phyloP scores from a whole-genome alignment of 306 rosid genomes.

The Gynostemma pentaphyllum region DNA sequence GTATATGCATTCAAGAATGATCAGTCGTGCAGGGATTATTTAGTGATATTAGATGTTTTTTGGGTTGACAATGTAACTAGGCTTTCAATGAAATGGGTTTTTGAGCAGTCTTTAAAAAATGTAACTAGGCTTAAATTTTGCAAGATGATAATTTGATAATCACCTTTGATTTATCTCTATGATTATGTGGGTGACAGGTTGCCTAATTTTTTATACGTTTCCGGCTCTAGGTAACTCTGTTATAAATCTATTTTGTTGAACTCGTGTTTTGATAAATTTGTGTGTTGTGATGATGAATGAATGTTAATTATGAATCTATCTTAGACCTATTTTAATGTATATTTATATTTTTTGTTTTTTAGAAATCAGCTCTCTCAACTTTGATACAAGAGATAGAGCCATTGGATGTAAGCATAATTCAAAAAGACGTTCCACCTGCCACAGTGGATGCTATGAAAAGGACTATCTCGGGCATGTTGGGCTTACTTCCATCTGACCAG shows the following conservation, averaged over 20 bases:
- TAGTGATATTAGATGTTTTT: not conserved
- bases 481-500: conserved; percentile 85
- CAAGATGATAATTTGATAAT: too few relatives aligned
- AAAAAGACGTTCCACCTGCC: conserved; percentile 76
- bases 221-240: too few relatives aligned
- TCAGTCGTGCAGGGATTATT: not conserved
- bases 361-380: conserved; percentile 62
- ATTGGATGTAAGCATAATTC: conserved; percentile 67
- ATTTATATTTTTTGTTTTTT: not conserved
- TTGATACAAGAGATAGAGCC: conserved; percentile 90
- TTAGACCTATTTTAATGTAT: not conserved
- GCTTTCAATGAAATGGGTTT: too few relatives aligned
- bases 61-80: not conserved
- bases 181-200: too few relatives aligned
- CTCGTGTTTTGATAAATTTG: too few relatives aligned
- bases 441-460: conserved; percentile 94
- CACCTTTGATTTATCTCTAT: too few relatives aligned
- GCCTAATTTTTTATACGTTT: too few relatives aligned
- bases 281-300: too few relatives aligned
- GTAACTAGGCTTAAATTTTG: not conserved
- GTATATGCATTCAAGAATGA: not conserved
- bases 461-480: conserved; percentile 91
- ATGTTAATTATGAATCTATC: not conserved
- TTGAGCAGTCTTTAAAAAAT: too few relatives aligned
- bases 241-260: too few relatives aligned